Evolutionary conservation across 2,329 filamentous ascomycete species (phyloP).

Genomic region (Paracoccidioides brasiliensis): DNA sequence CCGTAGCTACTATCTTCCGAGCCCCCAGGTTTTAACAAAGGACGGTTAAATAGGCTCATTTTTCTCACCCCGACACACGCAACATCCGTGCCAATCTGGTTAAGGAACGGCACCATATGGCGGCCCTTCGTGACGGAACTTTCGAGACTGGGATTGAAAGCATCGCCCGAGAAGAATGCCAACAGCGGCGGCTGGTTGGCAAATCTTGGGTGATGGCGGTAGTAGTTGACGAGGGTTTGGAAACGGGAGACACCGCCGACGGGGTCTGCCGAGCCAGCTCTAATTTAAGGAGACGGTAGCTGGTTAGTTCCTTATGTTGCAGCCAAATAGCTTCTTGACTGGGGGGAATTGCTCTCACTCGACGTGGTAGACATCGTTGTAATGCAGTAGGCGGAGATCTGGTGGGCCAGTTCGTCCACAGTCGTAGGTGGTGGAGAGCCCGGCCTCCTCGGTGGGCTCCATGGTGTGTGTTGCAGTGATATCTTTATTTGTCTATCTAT

Average conservation of each 20-base stretch:
- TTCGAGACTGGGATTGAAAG: constrained; percentile 82
- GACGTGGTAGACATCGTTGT: constrained; percentile 89
- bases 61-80: constrained; percentile 64
- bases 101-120: constrained; percentile 81
- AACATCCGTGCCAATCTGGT: constrained; percentile 61
- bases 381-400: constrained; percentile 72
- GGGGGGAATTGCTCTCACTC: constrained; percentile 36
- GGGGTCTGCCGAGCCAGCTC: constrained; percentile 57
- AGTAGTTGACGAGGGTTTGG: constrained; percentile 63
- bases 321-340: background rate
- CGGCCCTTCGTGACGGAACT: constrained; percentile 78
- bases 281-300: constrained; percentile 25
- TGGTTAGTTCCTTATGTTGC: background rate
- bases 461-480: constrained; percentile 10
- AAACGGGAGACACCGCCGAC: constrained; percentile 73
- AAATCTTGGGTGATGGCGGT: constrained; percentile 50
- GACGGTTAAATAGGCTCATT: background rate
- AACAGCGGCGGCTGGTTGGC: constrained; percentile 51
- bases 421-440: constrained; percentile 30
- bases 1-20: background rate
- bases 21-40: no score
- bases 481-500: background rate
- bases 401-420: constrained; percentile 39
- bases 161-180: constrained; percentile 82
- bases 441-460: constrained; percentile 20